Conservation (phyloP, 139 green algal species). For the Auxenochlorella pyrenoidosa region DNA sequence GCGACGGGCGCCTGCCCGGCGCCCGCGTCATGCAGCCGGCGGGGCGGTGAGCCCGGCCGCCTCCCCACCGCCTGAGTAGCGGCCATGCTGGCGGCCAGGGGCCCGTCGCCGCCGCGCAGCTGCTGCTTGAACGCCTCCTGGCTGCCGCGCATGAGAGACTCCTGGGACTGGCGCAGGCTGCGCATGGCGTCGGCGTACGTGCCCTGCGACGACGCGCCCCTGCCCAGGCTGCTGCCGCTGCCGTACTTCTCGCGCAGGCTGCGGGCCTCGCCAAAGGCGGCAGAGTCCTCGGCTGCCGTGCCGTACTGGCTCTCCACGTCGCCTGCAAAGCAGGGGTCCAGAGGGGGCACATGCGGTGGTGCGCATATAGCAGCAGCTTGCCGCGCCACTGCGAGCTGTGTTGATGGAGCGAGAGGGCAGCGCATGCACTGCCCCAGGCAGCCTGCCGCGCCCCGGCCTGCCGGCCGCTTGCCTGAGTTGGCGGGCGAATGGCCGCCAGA, state of each 20-base stretch:
- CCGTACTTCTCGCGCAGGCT: conserved; percentile 10
- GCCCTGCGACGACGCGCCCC: background rate
- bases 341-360: too few species aligned
- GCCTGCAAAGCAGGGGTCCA: background rate
- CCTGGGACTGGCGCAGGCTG: background rate
- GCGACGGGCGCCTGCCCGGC: background rate
- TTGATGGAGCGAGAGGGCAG: too few species aligned
- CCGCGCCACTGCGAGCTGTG: too few species aligned
- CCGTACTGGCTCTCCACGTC: conserved; percentile 33
- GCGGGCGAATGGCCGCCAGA: background rate
- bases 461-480: background rate
- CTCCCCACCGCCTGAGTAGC: background rate
- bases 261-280: background rate
- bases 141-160: conserved; percentile 10
- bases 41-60: too few species aligned
- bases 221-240: conserved; percentile 1
- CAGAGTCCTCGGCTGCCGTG: background rate
- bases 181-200: background rate
- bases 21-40: background rate
- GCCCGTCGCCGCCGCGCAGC: background rate
- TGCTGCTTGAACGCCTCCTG: conserved; percentile 16
- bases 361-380: too few species aligned
- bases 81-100: background rate
- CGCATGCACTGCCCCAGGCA: too few species aligned
- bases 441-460: too few species aligned